Evolutionary conservation across 2,329 filamentous ascomycete genomes (phyloP).

Genomic region (Talaromyces sp.): DNA sequence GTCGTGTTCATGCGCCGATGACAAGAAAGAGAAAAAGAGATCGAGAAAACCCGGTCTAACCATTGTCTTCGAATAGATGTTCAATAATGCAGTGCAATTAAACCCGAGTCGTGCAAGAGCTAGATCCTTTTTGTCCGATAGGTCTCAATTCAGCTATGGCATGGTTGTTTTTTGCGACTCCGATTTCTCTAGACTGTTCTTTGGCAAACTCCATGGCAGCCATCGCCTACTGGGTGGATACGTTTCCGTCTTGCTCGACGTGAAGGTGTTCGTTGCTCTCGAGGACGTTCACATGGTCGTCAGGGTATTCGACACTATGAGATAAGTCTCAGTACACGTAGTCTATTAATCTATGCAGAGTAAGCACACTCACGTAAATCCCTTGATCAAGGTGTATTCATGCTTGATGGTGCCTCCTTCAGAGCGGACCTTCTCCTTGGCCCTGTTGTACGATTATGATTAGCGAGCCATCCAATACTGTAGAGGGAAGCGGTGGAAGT

Average conservation of each 20-base stretch:
- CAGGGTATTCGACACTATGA: conserved; percentile 63
- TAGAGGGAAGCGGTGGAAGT: conserved; percentile 10
- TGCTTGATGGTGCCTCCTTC: conserved; percentile 82
- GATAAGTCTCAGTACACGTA: not conserved
- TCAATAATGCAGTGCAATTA: not conserved
- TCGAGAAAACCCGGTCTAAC: not conserved
- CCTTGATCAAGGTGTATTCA: conserved; percentile 85
- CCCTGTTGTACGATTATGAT: conserved; percentile 46
- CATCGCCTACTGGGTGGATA: conserved; percentile 36
- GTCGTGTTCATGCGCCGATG: not conserved
- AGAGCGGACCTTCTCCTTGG: conserved; percentile 69
- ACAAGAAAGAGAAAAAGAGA: not conserved
- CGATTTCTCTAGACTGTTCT: not conserved
- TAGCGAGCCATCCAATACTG: conserved; percentile 14
- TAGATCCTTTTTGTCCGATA: not conserved
- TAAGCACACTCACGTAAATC: conserved; percentile 74
- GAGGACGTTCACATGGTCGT: conserved; percentile 64
- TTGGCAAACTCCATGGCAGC: not conserved
- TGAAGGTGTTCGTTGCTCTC: conserved; percentile 68
- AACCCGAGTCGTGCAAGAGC: not conserved
- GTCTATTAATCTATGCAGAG: not conserved
- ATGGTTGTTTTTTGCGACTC: not conserved
- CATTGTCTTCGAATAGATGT: not conserved
- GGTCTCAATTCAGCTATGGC: not conserved
- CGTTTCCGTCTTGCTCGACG: conserved; percentile 70